phyloP scores from a whole-genome alignment of 768 basidiomycete genomes.

The Tephrocybe sp. region DNA sequence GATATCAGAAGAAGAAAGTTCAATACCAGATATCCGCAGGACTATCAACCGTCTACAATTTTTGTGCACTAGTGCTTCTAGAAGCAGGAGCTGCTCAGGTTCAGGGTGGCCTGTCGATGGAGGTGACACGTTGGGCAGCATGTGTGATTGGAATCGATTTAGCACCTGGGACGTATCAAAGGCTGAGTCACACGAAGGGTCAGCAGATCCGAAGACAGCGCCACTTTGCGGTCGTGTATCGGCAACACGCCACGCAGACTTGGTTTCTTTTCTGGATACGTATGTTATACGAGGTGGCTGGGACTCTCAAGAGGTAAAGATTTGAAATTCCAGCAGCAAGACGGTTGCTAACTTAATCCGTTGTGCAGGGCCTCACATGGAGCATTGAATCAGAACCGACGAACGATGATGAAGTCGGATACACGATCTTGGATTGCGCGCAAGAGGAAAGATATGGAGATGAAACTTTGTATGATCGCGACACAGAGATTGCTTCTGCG shows the following conservation, averaged over 20 bases:
- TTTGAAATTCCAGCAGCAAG: background rate
- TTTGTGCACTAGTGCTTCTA: conserved; percentile 29
- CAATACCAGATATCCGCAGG: conserved; percentile 58
- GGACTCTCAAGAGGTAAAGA: conserved; percentile 41
- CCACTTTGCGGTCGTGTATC: conserved; percentile 1
- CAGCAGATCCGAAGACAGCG: conserved; percentile 8
- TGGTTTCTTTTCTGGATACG: conserved; percentile 55
- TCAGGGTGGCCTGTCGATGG: conserved; percentile 10
- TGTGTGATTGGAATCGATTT: conserved; percentile 11
- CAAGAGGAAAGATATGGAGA: conserved; percentile 21
- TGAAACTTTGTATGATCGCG: conserved; percentile 34
- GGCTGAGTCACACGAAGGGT: conserved; percentile 2
- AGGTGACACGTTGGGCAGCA: conserved; percentile 3
- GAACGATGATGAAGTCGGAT: conserved; percentile 58
- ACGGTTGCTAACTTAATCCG: conserved; percentile 6
- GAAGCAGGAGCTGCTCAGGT: conserved; percentile 1
- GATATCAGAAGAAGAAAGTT: conserved; percentile 20
- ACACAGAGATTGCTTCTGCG: conserved; percentile 45
- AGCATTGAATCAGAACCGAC: conserved; percentile 28
- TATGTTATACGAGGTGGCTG: conserved; percentile 35
- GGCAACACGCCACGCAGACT: conserved; percentile 32
- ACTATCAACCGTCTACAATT: conserved; percentile 65
- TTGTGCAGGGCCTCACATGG: conserved; percentile 27
- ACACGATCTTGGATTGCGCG: conserved; percentile 37
- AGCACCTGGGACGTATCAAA: background rate